phyloP scores from a whole-genome alignment of 2,329 filamentous ascomycete species.

The Pleomassaria siparia region DNA sequence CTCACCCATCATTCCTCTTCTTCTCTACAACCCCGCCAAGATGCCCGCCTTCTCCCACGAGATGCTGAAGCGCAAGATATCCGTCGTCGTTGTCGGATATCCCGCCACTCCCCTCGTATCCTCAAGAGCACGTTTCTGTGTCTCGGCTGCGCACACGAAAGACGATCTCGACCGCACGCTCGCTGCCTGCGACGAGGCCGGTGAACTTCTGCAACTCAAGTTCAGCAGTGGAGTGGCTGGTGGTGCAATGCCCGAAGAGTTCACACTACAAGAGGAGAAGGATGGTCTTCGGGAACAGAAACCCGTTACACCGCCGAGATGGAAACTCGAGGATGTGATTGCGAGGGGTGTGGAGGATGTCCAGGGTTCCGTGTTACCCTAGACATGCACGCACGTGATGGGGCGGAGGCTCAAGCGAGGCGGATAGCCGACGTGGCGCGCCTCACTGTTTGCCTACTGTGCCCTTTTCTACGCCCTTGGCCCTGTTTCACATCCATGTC shows the following conservation, averaged over 20 bases:
- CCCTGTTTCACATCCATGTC: background rate
- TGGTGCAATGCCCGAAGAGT: slow-evolving; percentile 75
- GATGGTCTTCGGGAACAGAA: slow-evolving; percentile 55
- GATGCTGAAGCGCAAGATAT: slow-evolving; percentile 97
- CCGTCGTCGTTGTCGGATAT: slow-evolving; percentile 95
- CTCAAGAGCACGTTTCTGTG: slow-evolving; percentile 91
- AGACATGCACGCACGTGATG: slow-evolving; percentile 12
- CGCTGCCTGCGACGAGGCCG: slow-evolving; percentile 87
- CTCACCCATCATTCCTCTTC: slow-evolving; percentile 90
- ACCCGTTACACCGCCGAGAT: slow-evolving; percentile 68
- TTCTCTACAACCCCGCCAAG: slow-evolving; percentile 98
- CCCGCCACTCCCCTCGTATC: slow-evolving; percentile 94
- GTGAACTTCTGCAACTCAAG: slow-evolving; percentile 89
- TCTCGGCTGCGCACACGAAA: slow-evolving; percentile 96
- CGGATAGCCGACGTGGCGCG: background rate
- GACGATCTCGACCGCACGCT: slow-evolving; percentile 92
- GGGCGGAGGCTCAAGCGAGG: slow-evolving; percentile 5
- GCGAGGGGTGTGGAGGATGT: slow-evolving; percentile 73
- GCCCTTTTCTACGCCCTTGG: background rate
- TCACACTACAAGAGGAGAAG: slow-evolving; percentile 66
- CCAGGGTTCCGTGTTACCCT: slow-evolving; percentile 50
- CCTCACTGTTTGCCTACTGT: background rate
- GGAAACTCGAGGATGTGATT: slow-evolving; percentile 75
- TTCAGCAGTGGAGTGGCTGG: slow-evolving; percentile 96
- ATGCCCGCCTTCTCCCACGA: slow-evolving; percentile 98